A percentile compares a stretch with the other conserved stretches of the same genome.
phyloP scores from a whole-genome alignment of 2,329 filamentous ascomycete genomes.

The Pseudogymnoascus sp. region DNA sequence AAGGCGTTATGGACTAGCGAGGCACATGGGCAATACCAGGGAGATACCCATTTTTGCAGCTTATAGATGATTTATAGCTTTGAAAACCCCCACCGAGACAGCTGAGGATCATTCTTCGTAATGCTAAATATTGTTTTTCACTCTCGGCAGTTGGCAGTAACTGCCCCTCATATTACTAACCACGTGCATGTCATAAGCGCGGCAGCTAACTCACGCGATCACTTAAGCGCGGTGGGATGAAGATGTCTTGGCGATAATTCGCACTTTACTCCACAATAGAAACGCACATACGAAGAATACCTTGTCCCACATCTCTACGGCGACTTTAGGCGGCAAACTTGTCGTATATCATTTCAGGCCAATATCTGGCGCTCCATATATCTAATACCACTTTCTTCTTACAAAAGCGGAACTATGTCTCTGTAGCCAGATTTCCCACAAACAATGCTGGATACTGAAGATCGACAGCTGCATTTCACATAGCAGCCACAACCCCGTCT shows the following conservation, averaged over 20 bases:
- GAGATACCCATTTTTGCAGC: neutral
- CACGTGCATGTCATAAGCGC: constrained; percentile 8
- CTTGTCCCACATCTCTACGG: neutral
- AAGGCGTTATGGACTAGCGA: constrained; percentile 9
- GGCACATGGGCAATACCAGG: neutral
- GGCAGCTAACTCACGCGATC: constrained; percentile 7
- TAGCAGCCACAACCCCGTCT: constrained; percentile 2
- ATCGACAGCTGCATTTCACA: constrained; percentile 8
- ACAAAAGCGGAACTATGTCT: constrained; percentile 3
- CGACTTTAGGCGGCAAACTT: neutral
- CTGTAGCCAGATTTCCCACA: constrained; percentile 8
- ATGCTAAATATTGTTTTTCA: neutral
- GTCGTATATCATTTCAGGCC: neutral
- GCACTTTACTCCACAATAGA: constrained; percentile 9
- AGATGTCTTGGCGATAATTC: constrained; percentile 10
- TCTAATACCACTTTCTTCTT: neutral
- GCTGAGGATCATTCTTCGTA: neutral
- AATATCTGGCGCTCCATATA: neutral
- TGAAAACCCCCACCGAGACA: neutral
- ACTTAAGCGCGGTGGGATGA: constrained; percentile 10
- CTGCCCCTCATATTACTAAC: constrained; percentile 1
- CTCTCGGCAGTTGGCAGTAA: neutral
- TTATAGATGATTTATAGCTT: neutral
- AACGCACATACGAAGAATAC: constrained; percentile 7
- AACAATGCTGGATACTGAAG: constrained; percentile 9